Base-by-base conservation (phyloP, 805 yeast species). In the Yamadazyma akitaensis region DNA sequence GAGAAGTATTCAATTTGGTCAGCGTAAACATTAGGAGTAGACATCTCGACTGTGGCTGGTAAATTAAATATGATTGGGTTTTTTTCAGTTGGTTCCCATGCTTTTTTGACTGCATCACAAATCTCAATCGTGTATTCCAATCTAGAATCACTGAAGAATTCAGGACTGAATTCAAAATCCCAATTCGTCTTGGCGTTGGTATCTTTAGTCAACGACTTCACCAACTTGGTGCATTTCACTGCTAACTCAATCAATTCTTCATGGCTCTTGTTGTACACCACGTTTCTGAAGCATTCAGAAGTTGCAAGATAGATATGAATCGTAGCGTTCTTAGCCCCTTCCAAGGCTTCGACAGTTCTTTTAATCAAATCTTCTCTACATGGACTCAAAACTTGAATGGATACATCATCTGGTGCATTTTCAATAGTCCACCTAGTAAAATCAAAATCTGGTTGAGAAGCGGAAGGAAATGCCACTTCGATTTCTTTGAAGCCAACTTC, bases 11-110 rank as follows among this genome's bases (percentile, higher is more conserved):
- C 95, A 49, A 86, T 81, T 72, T 85, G 94, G 62, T 86, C 95
- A 36, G 95, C 95, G 59, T 83, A 86, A 18, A 86, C 80, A 55
- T 86, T 87, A 37, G 95, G 95, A 13, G 89, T 80, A 16, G 88
- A 61, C 81, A 85, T 79, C 66, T 86, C 95, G 16, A 86, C 92
- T 12, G 95, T 86, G 18, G 95, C 94, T 3, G 95, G 95, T 51
- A 86, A 72, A 64, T 86, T 86, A 72, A 86, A 85, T 51, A 87
- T 84, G 51, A 86, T 84, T 41, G 90, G 90, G 49, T 72, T 70
- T 34, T 79, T 83, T 18, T 47, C 75, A 2, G 83, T 61, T 26
- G 94, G 92, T 25, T 63, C 79, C 95, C 95, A 86, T 5, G 85
- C 89, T 18, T 63, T 66, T 63, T 82, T 83, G 30, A 86, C 94